Evolutionary conservation across 1,284 basidiomycete genomes (phyloP), one percentile per base, ranked within the genome.

Genomic region (Ceraceosorus guamensis): DNA sequence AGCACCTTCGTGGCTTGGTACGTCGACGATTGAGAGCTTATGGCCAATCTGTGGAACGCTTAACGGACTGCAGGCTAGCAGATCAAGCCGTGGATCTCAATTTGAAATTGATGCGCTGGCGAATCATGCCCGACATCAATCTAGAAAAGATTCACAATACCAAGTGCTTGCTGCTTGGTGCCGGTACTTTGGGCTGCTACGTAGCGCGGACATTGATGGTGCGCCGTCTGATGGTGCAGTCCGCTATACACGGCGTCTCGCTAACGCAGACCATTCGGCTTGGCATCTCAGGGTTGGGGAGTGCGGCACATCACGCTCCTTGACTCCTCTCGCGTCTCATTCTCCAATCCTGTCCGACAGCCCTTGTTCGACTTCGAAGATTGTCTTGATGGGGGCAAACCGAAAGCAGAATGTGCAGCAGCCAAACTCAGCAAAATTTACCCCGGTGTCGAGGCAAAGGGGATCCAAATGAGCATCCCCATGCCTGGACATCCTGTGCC

Each of bases 41-140:
- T 41, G 5, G n/a, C 33, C 16, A 16, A n/a, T 32, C 43, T 35
- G 24, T 48, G 35, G 8, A 24, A 24, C 24, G 24, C 24, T 24
- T 3, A 24, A 24, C 3, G 24, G 24, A 24, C 24, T 8, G 8
- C 43, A 89, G 88, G 61, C 82, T 97, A 6, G 92, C 95, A 0
- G 86, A 91, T 65, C 93, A 97, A 77, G 95, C 95, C 0, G 90
- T 97, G 8, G 91, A 96, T 77, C 81, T 99, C 35, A 98, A 98
- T 73, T 80, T 98, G 52, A 97, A 97, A 77, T 82, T 99, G 30
- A 97, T 99, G 93, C 83, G 91, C 33, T 98, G 93, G 93, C 83
- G 93, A 7, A 91, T 98, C 63, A 80, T 98, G 47, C 93, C 95
- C 1, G 80, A 83, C 0, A 83, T 99, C 47, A 83, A 97, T 63